These are phyloP conservation scores for Hordeum pubiflorum DNA, from an alignment of 202 grass and related monocot genomes.

Conservation along the genomic window DNA sequence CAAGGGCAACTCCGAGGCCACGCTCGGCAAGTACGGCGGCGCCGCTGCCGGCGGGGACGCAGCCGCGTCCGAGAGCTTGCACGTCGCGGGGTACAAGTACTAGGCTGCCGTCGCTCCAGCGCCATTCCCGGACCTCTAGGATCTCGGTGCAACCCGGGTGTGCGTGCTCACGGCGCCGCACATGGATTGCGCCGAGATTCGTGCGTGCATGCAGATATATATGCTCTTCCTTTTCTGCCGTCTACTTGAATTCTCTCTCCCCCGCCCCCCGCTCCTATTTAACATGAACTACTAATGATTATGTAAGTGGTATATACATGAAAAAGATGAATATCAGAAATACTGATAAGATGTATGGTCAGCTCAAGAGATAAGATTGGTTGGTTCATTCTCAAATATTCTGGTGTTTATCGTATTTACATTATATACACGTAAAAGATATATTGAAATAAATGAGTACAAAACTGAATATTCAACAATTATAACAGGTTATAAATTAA, in stretches of 20 bases:
- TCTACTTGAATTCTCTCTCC: neutral
- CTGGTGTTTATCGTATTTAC: neutral
- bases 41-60: conserved; percentile 33
- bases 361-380: neutral
- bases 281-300: conserved; percentile 22
- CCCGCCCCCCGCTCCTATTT: neutral
- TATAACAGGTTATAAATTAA: neutral
- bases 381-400: neutral
- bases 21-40: conserved; percentile 69
- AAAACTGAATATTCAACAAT: neutral
- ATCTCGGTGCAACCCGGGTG: neutral
- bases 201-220: conserved; percentile 23
- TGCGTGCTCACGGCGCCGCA: neutral
- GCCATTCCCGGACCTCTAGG: neutral
- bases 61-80: conserved; percentile 78
- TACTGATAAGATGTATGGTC: neutral
- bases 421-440: neutral
- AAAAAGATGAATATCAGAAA: neutral
- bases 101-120: neutral
- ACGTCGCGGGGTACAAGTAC: conserved; percentile 88
- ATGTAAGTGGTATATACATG: neutral
- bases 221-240: neutral
- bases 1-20: conserved; percentile 85
- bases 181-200: conserved; percentile 1
- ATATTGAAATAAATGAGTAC: neutral